phyloP scores from a whole-genome alignment of 768 basidiomycete species.

The Podaxis rugospora region DNA sequence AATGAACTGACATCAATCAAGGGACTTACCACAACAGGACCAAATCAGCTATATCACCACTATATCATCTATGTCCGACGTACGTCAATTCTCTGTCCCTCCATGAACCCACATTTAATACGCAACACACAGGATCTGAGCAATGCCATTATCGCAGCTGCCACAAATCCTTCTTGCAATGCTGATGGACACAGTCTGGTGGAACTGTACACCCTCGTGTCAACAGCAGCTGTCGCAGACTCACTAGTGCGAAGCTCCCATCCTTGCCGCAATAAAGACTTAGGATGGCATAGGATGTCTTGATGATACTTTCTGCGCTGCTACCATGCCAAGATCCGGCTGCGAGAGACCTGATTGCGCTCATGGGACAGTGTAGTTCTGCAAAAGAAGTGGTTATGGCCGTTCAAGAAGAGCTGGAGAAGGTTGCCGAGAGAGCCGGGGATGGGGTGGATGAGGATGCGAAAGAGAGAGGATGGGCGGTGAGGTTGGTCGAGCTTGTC shows the following conservation, averaged over 20 bases:
- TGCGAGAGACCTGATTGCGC: constrained; percentile 33
- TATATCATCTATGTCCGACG: not conserved
- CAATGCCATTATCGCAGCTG: not conserved
- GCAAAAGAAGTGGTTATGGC: constrained; percentile 46
- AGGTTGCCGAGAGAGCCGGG: constrained; percentile 20
- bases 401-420: constrained; percentile 41
- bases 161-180: not conserved
- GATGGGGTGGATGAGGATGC: constrained; percentile 21
- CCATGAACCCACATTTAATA: not conserved
- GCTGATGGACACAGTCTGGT: not conserved
- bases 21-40: not conserved
- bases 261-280: not conserved
- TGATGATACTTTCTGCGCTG: constrained; percentile 37
- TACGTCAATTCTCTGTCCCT: not conserved
- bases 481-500: constrained; percentile 33
- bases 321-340: constrained; percentile 31
- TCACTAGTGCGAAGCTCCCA: constrained; percentile 5
- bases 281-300: constrained; percentile 32
- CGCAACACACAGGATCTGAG: not conserved
- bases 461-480: constrained; percentile 20
- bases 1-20: not conserved
- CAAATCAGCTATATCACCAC: not conserved
- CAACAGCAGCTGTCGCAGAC: not conserved
- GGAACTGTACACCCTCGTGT: not conserved
- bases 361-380: constrained; percentile 36